A percentile compares a stretch with the other conserved stretches of the same genome.
phyloP scores from a whole-genome alignment of 2,329 filamentous ascomycete genomes.

The Fusarium buxicola region DNA sequence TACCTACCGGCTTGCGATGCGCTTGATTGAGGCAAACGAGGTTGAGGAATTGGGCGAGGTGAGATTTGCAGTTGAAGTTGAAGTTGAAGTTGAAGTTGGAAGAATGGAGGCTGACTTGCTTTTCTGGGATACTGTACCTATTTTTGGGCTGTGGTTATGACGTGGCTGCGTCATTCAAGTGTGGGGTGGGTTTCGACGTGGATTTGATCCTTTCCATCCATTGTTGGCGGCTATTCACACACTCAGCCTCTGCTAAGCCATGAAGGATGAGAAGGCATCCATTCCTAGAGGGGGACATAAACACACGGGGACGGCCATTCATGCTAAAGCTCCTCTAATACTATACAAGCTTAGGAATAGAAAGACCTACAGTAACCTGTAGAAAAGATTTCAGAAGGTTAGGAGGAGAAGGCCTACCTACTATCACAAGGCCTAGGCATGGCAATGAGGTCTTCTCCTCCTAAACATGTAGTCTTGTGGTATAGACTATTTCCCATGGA shows the following conservation, averaged over 20 bases:
- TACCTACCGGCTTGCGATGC: constrained; percentile 10
- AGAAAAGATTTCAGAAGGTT: no score
- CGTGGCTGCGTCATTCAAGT: constrained; percentile 33
- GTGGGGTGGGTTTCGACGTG: constrained; percentile 34
- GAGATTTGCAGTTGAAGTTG: neutral
- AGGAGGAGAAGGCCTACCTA: no score
- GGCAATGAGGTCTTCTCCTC: no score
- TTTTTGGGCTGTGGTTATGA: constrained; percentile 25
- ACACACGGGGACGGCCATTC: no score
- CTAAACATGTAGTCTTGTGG: no score
- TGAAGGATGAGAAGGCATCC: neutral
- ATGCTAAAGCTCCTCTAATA: no score
- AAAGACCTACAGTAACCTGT: no score
- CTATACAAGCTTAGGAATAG: neutral
- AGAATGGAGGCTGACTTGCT: constrained; percentile 3
- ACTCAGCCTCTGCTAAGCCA: constrained; percentile 19
- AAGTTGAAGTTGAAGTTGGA: constrained; percentile 19
- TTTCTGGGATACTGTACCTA: constrained; percentile 18
- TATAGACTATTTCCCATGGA: no score
- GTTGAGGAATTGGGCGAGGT: neutral
- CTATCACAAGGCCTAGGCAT: no score
- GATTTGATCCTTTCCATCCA: constrained; percentile 17
- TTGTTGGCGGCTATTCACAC: constrained; percentile 1
- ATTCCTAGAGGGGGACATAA: no score
- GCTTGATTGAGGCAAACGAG: neutral